phyloP scores from a whole-genome alignment of 345 rosid species.

The Eucalyptus lansdowneana region DNA sequence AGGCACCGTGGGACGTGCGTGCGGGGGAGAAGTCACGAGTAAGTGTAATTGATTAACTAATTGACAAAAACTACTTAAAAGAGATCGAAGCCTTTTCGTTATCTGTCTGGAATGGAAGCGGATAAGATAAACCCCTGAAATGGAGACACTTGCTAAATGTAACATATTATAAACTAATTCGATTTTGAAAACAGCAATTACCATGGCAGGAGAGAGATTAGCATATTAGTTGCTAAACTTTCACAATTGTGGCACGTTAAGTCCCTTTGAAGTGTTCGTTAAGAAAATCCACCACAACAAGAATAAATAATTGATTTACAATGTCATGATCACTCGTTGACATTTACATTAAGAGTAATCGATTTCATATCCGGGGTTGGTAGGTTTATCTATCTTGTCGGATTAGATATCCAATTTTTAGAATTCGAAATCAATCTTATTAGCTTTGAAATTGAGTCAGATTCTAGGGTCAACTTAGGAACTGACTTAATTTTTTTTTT shows the following conservation, averaged over 20 bases:
- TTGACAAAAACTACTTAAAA: background rate
- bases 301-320: background rate
- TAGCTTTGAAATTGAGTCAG: background rate
- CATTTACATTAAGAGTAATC: background rate
- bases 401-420: background rate
- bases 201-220: background rate
- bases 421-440: rapidly evolving
- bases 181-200: background rate
- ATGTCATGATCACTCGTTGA: background rate
- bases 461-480: background rate
- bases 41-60: background rate
- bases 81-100: background rate
- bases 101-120: background rate
- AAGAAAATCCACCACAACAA: background rate
- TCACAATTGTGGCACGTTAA: background rate
- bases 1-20: background rate
- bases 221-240: background rate
- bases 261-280: background rate
- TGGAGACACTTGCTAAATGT: background rate
- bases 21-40: background rate
- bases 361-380: rapidly evolving
- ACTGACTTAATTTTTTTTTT: too few relatives aligned
- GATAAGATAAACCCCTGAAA: background rate
- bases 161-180: background rate
- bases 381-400: rapidly evolving